Conservation (phyloP, 2,329 filamentous ascomycete species). For the Pseudomassariella vexata region DNA sequence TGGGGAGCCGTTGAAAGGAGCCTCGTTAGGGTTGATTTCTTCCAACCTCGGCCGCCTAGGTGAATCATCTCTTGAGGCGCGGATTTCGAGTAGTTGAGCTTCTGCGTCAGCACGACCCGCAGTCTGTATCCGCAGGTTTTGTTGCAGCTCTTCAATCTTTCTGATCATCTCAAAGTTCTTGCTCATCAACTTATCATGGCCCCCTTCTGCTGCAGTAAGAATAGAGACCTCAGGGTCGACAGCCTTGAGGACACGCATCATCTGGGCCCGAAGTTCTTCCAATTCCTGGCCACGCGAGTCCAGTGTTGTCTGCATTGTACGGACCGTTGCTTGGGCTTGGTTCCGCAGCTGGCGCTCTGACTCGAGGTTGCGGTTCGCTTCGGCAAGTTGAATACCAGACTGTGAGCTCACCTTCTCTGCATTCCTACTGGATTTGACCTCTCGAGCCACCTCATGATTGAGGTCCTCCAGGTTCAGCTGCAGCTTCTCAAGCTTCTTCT, state of each 20-base stretch:
- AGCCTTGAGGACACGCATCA: conserved; percentile 77
- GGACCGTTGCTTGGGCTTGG: conserved; percentile 80
- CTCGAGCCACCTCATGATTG: conserved; percentile 83
- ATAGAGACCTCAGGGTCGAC: conserved; percentile 72
- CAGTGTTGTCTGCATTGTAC: conserved; percentile 71
- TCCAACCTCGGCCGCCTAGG: conserved; percentile 71
- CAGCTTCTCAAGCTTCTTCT: conserved; percentile 93
- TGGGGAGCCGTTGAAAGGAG: conserved; percentile 68
- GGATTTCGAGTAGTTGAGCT: conserved; percentile 71
- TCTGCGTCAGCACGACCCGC: conserved; percentile 80
- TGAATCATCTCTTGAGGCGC: conserved; percentile 67
- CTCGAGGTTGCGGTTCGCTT: conserved; percentile 83
- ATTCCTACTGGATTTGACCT: conserved; percentile 83
- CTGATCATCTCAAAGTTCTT: conserved; percentile 79
- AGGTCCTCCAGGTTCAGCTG: conserved; percentile 84
- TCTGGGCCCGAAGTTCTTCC: conserved; percentile 70
- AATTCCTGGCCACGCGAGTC: conserved; percentile 79
- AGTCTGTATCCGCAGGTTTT: conserved; percentile 76
- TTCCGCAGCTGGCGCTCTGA: conserved; percentile 80
- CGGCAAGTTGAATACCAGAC: conserved; percentile 75
- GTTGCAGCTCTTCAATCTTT: conserved; percentile 82
- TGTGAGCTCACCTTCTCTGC: conserved; percentile 84
- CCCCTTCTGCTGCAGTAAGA: conserved; percentile 52
- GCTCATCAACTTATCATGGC: conserved; percentile 60
- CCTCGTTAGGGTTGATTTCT: conserved; percentile 81